These are phyloP conservation scores for Spinellus fusiger DNA, from an alignment of 192 early-diverging fungal species.

Conservation along the genomic window DNA sequence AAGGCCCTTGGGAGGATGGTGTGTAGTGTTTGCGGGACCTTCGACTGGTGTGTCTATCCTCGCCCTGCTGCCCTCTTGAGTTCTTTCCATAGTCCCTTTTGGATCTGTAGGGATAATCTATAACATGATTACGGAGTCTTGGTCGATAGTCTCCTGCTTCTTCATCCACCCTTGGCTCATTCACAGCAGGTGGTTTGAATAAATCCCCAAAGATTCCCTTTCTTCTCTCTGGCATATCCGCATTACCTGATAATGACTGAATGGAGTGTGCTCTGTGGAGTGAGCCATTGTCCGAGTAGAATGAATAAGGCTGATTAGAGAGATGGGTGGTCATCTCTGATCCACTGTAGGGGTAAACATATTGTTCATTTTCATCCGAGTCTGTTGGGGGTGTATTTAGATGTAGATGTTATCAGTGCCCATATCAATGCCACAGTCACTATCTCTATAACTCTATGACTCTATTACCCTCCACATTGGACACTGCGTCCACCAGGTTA, in stretches of 20 bases:
- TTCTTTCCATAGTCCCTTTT: not conserved
- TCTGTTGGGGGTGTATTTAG: not conserved
- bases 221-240: not conserved
- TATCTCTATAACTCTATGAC: not conserved
- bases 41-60: not conserved
- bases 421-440: not conserved
- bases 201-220: conserved; percentile 10
- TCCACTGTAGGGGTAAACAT: conserved; percentile 24
- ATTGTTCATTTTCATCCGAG: conserved; percentile 30
- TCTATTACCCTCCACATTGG: conserved; percentile 28
- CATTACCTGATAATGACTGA: conserved; percentile 1
- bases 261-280: conserved; percentile 9
- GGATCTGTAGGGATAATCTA: conserved; percentile 11
- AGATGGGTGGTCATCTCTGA: not conserved
- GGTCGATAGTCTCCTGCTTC: conserved; percentile 6
- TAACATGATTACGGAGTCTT: conserved; percentile 14
- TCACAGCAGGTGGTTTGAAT: not conserved
- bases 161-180: not conserved
- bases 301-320: not conserved
- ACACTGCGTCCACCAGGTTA: conserved; percentile 30
- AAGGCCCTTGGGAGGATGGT: not conserved
- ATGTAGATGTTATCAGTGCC: not conserved
- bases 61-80: not conserved
- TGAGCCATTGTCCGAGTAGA: not conserved
- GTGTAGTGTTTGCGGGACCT: conserved; percentile 1